Evolutionary conservation across 257 asterid species (phyloP), one percentile per base, ranked within the genome.

Genomic region (Knoxia roxburghii): DNA sequence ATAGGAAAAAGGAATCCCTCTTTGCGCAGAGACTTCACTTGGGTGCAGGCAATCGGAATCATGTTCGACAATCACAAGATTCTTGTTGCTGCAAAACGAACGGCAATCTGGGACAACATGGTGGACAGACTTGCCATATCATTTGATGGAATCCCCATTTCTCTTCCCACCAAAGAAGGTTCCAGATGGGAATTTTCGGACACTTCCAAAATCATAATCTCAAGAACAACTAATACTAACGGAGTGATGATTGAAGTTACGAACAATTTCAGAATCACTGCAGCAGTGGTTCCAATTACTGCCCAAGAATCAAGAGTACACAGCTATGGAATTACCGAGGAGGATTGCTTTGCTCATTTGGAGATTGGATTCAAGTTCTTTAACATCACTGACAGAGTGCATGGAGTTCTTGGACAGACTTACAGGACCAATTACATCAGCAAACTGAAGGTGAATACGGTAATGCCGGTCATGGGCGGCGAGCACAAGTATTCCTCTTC

Each of bases 391-490:
- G 86, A 68, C 15, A 54, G 55, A 0, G 85, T 79, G 11, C 69
- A 75, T 11, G 96, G 91, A 32, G 85, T 88, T n/a, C 52, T 88
- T 23, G 96, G 96, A 3, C 91, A 86, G 33, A 86, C 94, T 0
- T 88, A 88, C 24, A n/a, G 77, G n/a, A 76, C 72, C 26, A 73
- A 77, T 30, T 88, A 88, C 32, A 86, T 80, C 68, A 86, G 85
- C 46, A 77, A 72, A 29, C 77, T 60, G 9, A 86, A 82, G 30
- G 75, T 84, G 78, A 83, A 84, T 46, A 87, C 37, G 13, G 8
- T 59, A 6, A 84, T 84, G 91, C 89, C 89, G 1, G 91, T 88
- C 33, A 79, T 88, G 57, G 94, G 94, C 24, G 96, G 94, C 0
- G 89, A 73, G 0, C 77, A 30, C 9, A 80, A 72, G 6, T 83